Conservation (phyloP, 331 rosid species). For the Pyracantha coccinea region DNA sequence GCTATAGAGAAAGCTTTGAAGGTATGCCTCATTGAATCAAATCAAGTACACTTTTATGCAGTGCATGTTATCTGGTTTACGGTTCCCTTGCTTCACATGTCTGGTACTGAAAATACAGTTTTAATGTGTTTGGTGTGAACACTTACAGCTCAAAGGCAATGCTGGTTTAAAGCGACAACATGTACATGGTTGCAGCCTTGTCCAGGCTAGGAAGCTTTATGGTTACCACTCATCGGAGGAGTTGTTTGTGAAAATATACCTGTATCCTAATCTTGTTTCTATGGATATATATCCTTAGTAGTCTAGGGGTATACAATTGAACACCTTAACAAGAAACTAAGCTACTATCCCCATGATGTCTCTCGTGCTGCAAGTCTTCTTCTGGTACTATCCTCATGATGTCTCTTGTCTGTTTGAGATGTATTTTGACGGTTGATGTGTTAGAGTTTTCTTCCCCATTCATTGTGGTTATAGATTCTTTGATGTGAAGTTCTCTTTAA, state of each 20-base stretch:
- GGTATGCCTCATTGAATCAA: slow-evolving; percentile 42
- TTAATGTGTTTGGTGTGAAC: slow-evolving; percentile 1
- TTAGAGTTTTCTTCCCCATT: background rate
- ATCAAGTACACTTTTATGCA: slow-evolving; percentile 6
- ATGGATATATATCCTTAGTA: background rate
- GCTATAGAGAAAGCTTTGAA: slow-evolving; percentile 82
- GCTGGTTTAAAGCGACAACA: slow-evolving; percentile 60
- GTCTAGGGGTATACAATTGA: slow-evolving; percentile 1
- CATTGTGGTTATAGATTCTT: background rate
- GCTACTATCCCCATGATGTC: slow-evolving; percentile 89
- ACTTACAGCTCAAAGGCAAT: slow-evolving; percentile 65
- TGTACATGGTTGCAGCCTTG: slow-evolving; percentile 84
- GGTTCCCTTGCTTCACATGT: slow-evolving; percentile 2
- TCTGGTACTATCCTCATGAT: slow-evolving; percentile 45
- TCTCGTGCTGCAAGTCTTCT: slow-evolving; percentile 88
- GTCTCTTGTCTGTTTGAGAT: slow-evolving; percentile 5
- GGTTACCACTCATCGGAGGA: slow-evolving; percentile 88
- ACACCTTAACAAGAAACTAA: slow-evolving; percentile 60
- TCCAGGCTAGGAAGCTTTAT: slow-evolving; percentile 73
- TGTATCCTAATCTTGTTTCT: slow-evolving; percentile 52
- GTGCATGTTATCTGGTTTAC: slow-evolving; percentile 8
- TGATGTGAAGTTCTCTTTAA: background rate
- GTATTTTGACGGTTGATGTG: background rate
- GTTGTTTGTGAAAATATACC: slow-evolving; percentile 74
- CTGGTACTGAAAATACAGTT: slow-evolving; percentile 2